Conservation (phyloP, 768 basidiomycete species). For the Podaxis rugospora region DNA sequence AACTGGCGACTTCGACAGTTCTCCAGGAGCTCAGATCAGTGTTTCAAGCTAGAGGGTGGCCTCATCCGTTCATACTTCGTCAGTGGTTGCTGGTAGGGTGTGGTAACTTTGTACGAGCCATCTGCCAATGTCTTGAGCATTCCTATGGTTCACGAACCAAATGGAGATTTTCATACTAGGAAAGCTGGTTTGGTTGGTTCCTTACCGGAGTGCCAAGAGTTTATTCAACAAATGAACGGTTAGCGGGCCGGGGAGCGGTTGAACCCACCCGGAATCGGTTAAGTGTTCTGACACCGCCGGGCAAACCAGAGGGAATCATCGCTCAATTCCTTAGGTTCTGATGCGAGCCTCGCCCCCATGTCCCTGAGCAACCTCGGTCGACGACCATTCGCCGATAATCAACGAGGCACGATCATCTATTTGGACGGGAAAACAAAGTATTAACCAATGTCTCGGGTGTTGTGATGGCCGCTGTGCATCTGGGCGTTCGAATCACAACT, state of each 20-base stretch:
- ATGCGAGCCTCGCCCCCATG: not conserved
- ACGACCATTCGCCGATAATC: not conserved
- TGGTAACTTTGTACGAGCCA: not conserved
- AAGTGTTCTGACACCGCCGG: not conserved
- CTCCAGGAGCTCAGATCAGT: slow-evolving; percentile 3
- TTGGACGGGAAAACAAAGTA: not conserved
- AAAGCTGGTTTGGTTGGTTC: not conserved
- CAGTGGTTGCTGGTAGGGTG: not conserved
- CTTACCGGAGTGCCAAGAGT: not conserved
- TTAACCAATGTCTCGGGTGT: not conserved
- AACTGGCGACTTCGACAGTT: not conserved
- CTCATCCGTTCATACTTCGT: not conserved
- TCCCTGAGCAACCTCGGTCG: not conserved
- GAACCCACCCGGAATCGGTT: not conserved
- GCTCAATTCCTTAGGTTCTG: not conserved
- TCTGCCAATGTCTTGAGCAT: not conserved
- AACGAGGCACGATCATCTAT: slow-evolving; percentile 1
- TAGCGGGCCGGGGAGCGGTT: not conserved
- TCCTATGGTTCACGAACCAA: not conserved
- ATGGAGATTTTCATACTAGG: not conserved
- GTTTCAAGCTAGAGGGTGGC: slow-evolving; percentile 2
- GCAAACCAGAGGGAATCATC: not conserved
- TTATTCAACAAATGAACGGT: not conserved
- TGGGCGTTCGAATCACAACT: not conserved
- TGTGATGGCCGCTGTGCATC: not conserved